A percentile compares a stretch with the other conserved stretches of the same genome.
These are phyloP conservation scores for Phyllachora maydis DNA, from an alignment of 2,329 filamentous ascomycete species.

Conservation along the genomic window DNA sequence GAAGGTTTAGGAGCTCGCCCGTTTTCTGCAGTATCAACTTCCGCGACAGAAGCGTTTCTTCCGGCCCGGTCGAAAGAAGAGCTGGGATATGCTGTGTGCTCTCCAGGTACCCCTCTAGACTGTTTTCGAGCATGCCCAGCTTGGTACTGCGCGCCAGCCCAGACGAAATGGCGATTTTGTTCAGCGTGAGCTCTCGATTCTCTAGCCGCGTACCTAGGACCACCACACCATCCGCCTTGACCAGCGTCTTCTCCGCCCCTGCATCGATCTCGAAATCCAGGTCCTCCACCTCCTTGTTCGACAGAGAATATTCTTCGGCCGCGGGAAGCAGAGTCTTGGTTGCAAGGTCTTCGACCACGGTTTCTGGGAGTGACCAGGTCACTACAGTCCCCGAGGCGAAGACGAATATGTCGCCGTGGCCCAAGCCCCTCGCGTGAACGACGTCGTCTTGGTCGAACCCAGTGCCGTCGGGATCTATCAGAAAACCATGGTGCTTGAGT, in stretches of 20 bases:
- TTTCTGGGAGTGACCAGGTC: conserved; percentile 69
- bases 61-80: conserved; percentile 44
- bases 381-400: conserved; percentile 91
- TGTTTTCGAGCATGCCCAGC: conserved; percentile 72
- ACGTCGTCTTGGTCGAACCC: conserved; percentile 41
- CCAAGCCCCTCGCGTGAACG: conserved; percentile 37
- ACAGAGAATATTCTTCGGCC: conserved; percentile 50
- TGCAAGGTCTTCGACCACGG: conserved; percentile 47
- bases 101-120: conserved; percentile 67
- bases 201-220: conserved; percentile 59
- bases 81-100: conserved; percentile 68
- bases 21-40: conserved; percentile 82
- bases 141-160: conserved; percentile 86
- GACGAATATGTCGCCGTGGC: conserved; percentile 75
- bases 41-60: conserved; percentile 35
- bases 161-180: conserved; percentile 92
- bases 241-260: conserved; percentile 48
- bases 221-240: conserved; percentile 78
- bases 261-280: conserved; percentile 70
- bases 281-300: conserved; percentile 66
- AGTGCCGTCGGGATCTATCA: conserved; percentile 38
- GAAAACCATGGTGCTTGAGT: conserved; percentile 35
- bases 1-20: conserved; percentile 71
- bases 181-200: conserved; percentile 43
- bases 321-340: conserved; percentile 56